Base-by-base conservation (phyloP, 345 rosid genomes). In the Camelina laxa region DNA sequence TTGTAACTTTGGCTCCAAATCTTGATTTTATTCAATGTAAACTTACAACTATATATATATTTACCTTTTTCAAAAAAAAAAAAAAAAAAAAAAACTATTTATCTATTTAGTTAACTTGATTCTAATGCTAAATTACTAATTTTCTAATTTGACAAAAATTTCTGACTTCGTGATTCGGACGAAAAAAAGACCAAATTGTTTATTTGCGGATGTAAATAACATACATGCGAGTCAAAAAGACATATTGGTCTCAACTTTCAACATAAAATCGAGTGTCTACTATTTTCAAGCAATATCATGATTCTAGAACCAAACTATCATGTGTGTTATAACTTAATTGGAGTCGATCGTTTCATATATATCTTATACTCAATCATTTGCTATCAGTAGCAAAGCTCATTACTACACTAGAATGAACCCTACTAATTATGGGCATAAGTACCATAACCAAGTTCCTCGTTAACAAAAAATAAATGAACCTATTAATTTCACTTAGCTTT, bases 341-440 rank as follows among this genome's bases (percentile, higher is more conserved):
- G 44, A 69, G 7, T 55, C 6, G 38, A 44, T 67, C 21, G 1
- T 50, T 42, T 53, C 38, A 10, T 22, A 30, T 27, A 27, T 27
- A 4, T 27, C 5, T 27, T 0, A 27, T 27, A 27, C 30, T 27
- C 30, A 27, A 27, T 68, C 56, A 53, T 53, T 11, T 21, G 22
- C 2, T 39, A 70, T 47, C 21, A 70, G 66, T 59, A 65, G 74
- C 19, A 44, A 56, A 57, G 21, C 19, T n/a, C 48, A 21, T 49
- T 33, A 33, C 8, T 15, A 35, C 71, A 59, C 58, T 33, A 47
- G 47, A 33, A 59, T 31, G 15, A 58, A 31, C 57, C 57, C 55
- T 31, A 45, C 17, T 57, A 16, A 31, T 3, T 45, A n/a, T 15
- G 49, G 49, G 17, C 17, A 48, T 7, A 8, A 3, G 53, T 16